Percentiles rank a stretch among this genome's conserved stretches.
Conservation (phyloP, 306 rosid genomes). For the Fagus crenata region DNA sequence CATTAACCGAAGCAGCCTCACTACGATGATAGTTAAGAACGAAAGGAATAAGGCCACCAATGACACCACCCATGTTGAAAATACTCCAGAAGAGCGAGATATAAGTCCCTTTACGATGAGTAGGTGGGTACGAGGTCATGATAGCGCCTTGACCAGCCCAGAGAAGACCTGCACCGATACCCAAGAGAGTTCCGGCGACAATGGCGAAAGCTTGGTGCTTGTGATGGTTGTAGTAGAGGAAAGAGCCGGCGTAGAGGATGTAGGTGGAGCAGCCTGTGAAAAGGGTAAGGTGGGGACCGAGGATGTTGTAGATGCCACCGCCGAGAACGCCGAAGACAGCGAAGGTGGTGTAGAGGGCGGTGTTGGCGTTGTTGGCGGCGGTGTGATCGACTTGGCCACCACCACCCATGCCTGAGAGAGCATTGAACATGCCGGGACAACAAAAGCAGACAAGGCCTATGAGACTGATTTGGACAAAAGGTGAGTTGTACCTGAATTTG, state of each 20-base stretch:
- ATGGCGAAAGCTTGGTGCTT: slow-evolving; percentile 62
- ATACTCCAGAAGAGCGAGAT: slow-evolving; percentile 87
- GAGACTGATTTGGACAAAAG: slow-evolving; percentile 52
- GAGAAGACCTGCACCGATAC: slow-evolving; percentile 77
- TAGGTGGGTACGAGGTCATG: slow-evolving; percentile 91
- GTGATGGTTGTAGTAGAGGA: slow-evolving; percentile 83
- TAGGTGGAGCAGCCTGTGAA: slow-evolving; percentile 74
- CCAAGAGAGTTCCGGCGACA: slow-evolving; percentile 65
- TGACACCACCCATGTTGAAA: slow-evolving; percentile 91
- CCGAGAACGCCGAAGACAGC: slow-evolving; percentile 86
- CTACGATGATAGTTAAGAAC: slow-evolving; percentile 53
- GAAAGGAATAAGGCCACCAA: slow-evolving; percentile 84
- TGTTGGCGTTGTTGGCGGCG: slow-evolving; percentile 73
- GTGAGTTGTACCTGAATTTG: slow-evolving; percentile 67
- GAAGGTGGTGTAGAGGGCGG: slow-evolving; percentile 76
- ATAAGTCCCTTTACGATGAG: slow-evolving; percentile 72
- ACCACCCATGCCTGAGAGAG: slow-evolving; percentile 90
- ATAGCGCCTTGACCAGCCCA: slow-evolving; percentile 94
- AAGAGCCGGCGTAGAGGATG: slow-evolving; percentile 75
- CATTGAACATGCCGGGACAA: slow-evolving; percentile 96
- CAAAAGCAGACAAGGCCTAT: slow-evolving; percentile 87
- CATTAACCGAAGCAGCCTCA: slow-evolving; percentile 63
- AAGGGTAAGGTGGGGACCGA: slow-evolving; percentile 84
- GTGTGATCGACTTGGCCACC: slow-evolving; percentile 79
- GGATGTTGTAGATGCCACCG: slow-evolving; percentile 91